Evolutionary conservation across 2,329 filamentous ascomycete genomes (phyloP), one percentile per base, ranked within the genome.

Genomic region (Pestalotiopsis sp.): DNA sequence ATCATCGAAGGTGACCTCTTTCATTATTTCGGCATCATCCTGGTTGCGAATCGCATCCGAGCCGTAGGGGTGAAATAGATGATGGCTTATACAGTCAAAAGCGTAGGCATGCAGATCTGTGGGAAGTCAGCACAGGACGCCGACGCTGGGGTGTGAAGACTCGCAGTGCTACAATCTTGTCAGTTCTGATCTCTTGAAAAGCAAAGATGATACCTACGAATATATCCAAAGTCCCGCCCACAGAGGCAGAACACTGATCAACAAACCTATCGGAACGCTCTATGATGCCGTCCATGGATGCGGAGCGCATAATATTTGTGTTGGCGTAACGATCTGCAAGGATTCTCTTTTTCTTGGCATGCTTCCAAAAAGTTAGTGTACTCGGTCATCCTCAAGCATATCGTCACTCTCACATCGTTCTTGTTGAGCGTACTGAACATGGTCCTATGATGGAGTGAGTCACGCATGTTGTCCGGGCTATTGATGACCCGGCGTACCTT

Each of bases 251-350:
- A 69, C 88, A 91, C 59, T 84, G 83, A 20, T 82, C 78, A 5
- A 89, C 75, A 70, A 92, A 91, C 35, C 81, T 82, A 44, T 74
- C 77, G 0, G 89, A 87, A 5, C 88, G 81, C 70, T 88, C 83
- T 65, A 84, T 78, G 62, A 92, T 88, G 2, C 87, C 89, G 4
- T 81, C 76, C 35, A 91, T 76, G 2, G 88, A 85, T 2, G 80
- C 79, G 4, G 83, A 75, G 38, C 85, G 85, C 78, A 91, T 84
- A 63, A 92, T 81, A 73, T 91, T 92, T 66, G 86, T 88, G 77
- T 92, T 92, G 38, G 90, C 87, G 75, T 92, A 92, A 38, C 89
- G 83, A 73, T 91, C 88, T 1, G 89, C 89, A 58, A 92, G 81
- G 61, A 90, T 80, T 35, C 89, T 83, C 74, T 89, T 91, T 68